A percentile compares a stretch with the other conserved stretches of the same genome.
Evolutionary conservation across 1,284 basidiomycete genomes (phyloP).

Genomic region (Hemileccinum hortonii): DNA sequence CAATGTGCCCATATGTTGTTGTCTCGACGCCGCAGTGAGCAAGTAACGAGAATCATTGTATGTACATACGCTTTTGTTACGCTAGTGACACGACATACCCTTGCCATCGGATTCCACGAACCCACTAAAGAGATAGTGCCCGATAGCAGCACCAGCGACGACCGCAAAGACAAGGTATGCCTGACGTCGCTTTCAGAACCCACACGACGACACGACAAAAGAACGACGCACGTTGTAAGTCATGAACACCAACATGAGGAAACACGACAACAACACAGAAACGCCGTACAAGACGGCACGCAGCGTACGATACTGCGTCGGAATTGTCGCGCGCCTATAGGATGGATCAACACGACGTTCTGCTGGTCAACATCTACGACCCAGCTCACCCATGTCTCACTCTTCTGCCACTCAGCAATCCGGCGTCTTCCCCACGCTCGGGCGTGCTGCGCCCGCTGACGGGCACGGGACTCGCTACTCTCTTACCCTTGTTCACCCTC

Average conservation of each 20-base stretch:
- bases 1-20: constrained; percentile 4
- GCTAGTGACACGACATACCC: constrained; percentile 59
- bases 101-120: constrained; percentile 60
- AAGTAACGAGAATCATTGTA: background rate
- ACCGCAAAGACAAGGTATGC: constrained; percentile 76
- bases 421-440: constrained; percentile 47
- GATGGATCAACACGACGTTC: background rate
- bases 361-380: background rate
- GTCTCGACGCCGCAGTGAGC: background rate
- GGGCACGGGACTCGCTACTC: constrained; percentile 29
- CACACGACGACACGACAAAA: background rate
- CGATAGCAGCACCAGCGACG: constrained; percentile 67
- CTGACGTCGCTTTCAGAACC: constrained; percentile 37
- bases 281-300: constrained; percentile 66
- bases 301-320: constrained; percentile 48
- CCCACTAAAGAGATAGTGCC: constrained; percentile 69
- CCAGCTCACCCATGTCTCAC: constrained; percentile 42
- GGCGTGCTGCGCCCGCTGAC: constrained; percentile 46
- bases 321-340: constrained; percentile 42
- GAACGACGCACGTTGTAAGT: constrained; percentile 69
- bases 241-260: constrained; percentile 88
- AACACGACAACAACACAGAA: constrained; percentile 74
- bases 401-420: constrained; percentile 51
- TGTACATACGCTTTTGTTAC: background rate
- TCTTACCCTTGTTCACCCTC: constrained; percentile 49